Conservation (phyloP, 2,329 filamentous ascomycete species). For the Sordariomycetes sp. region DNA sequence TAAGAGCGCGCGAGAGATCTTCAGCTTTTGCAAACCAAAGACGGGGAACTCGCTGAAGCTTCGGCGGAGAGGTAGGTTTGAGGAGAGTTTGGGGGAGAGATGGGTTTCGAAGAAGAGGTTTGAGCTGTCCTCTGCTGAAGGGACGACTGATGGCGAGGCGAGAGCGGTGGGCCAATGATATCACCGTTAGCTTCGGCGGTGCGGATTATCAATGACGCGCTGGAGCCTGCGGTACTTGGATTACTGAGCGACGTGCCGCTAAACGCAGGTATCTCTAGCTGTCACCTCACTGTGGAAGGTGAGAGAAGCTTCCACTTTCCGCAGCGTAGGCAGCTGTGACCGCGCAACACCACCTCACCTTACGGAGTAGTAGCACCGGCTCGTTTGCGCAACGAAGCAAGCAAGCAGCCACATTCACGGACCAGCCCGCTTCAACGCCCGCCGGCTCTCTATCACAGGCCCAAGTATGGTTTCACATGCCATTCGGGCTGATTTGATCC, state of each 20-base stretch:
- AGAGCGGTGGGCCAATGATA: slow-evolving; percentile 23
- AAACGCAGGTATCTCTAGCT: neutral
- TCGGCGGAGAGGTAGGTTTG: slow-evolving; percentile 5
- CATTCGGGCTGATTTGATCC: too few species aligned
- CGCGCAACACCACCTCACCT: slow-evolving; percentile 7
- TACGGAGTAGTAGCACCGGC: too few species aligned
- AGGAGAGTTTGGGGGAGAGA: slow-evolving; percentile 2
- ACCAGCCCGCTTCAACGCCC: too few species aligned
- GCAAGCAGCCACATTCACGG: too few species aligned
- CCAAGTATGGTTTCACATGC: too few species aligned
- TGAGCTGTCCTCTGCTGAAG: slow-evolving; percentile 5
- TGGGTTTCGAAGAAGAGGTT: slow-evolving; percentile 2
- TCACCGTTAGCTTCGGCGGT: slow-evolving; percentile 15
- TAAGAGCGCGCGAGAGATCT: neutral
- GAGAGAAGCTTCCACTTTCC: slow-evolving; percentile 5
- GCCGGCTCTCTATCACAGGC: too few species aligned
- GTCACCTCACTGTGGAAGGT: slow-evolving; percentile 1
- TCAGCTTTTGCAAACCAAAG: slow-evolving; percentile 6
- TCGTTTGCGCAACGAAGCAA: too few species aligned
- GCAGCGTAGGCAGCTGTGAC: slow-evolving; percentile 4
- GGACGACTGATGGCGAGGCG: slow-evolving; percentile 3
- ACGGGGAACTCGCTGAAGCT: slow-evolving; percentile 2
- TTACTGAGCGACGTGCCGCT: neutral
- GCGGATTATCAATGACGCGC: slow-evolving; percentile 27
- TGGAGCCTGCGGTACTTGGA: slow-evolving; percentile 7